Evolutionary conservation across 225 moss, liverwort and hornwort genomes (phyloP).

Genomic region (Pseudisothecium myosuroides): DNA sequence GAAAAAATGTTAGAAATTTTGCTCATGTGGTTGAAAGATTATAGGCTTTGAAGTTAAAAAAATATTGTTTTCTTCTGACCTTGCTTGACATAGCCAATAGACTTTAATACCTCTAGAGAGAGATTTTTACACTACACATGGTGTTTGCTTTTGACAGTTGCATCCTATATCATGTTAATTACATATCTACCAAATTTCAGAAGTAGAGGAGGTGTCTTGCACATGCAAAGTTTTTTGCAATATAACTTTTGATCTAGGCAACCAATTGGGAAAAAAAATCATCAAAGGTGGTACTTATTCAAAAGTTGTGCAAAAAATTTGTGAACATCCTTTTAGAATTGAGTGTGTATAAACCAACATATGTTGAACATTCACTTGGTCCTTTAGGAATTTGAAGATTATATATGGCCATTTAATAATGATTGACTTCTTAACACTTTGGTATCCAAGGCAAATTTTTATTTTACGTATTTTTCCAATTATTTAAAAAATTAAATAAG

Average conservation of each 20-base stretch:
- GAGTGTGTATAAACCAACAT: not conserved
- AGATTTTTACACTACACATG: not conserved
- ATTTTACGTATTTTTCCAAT: too few species aligned
- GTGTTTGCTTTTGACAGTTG: not conserved
- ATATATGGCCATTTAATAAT: not conserved
- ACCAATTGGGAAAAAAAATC: not conserved
- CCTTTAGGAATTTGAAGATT: not conserved
- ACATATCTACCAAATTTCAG: not conserved
- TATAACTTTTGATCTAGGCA: not conserved
- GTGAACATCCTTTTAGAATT: not conserved
- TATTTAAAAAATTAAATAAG: too few species aligned
- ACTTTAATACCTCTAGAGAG: not conserved
- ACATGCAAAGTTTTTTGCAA: rapidly evolving
- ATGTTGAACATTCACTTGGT: not conserved
- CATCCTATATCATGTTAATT: not conserved
- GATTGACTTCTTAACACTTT: not conserved
- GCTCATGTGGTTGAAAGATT: rapidly evolving
- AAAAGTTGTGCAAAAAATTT: not conserved
- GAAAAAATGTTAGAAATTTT: rapidly evolving
- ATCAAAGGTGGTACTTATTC: rapidly evolving
- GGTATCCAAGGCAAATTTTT: not conserved
- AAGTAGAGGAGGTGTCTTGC: not conserved
- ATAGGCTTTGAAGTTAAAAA: not conserved
- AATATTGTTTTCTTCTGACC: not conserved
- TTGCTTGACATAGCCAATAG: not conserved